These are phyloP conservation scores for Sesbania bispinosa DNA, from an alignment of 306 rosid genomes.

Conservation along the genomic window DNA sequence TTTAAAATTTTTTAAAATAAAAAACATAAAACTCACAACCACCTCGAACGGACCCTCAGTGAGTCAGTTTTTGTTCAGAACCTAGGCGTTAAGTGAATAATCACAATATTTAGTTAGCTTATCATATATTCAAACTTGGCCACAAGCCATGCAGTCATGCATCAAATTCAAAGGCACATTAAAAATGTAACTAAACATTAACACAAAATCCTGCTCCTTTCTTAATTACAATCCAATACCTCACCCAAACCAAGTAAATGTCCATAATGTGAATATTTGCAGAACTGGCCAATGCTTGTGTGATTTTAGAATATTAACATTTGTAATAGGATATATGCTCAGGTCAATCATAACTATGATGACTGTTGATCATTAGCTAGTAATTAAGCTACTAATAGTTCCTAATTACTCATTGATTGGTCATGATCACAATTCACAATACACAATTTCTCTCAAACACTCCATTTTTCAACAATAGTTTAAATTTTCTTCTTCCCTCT, in stretches of 20 bases:
- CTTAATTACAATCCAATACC: no score
- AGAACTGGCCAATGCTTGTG: not conserved
- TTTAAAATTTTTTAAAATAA: no score
- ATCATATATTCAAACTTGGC: not conserved
- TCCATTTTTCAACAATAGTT: not conserved
- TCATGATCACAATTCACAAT: not conserved
- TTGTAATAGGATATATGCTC: not conserved
- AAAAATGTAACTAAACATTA: not conserved
- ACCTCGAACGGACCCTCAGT: no score
- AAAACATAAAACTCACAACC: no score
- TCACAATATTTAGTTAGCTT: slow-evolving; percentile 5
- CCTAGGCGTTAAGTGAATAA: not conserved
- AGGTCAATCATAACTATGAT: not conserved
- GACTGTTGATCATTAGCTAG: not conserved
- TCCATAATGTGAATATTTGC: not conserved
- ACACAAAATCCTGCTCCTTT: no score
- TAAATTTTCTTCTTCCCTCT: not conserved
- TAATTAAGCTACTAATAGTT: not conserved
- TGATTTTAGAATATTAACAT: not conserved
- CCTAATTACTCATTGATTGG: not conserved
- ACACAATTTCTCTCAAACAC: not conserved
- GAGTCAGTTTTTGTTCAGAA: not conserved
- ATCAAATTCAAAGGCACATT: not conserved
- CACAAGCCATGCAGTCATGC: not conserved
- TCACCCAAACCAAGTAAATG: not conserved